Base-by-base conservation (phyloP, 2,329 filamentous ascomycete genomes). In the Gaeumannomyces tritici region DNA sequence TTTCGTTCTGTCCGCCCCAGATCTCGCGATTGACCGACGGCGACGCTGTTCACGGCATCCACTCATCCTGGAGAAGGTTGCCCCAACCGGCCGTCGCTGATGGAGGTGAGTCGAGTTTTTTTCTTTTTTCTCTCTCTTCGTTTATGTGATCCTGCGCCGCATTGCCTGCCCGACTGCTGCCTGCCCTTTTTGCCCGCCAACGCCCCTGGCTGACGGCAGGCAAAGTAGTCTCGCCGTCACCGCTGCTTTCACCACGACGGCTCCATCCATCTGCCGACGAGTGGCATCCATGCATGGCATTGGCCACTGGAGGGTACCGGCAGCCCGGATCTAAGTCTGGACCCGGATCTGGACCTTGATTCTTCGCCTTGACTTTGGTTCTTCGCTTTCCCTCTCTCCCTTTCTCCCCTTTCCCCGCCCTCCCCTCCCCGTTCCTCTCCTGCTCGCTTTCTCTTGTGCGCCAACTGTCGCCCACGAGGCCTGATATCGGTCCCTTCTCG, bases 41-140 rank as follows among this genome's bases (percentile, higher is more conserved):
- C 18, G 8, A 51, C 42, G 18, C 21, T n/a, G 18, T 7, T n/a
- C 42, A n/a, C 18, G 35, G 35, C 13, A 15, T 15, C 35, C 35
- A 42, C 21, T 21, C 35, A 15, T 15, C 35, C 35, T 4, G 12
- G 35, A 42, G 35, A 18, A 21, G 21, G 42, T n/a, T 9, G 31
- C 7, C 21, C 42, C 21, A 21, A 51, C 42, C 42, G 42, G 18
- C 6, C 42, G 42, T 21, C 18, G 42, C 21, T 21, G 58, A 59
- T 59, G 58, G 58, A 59, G 58, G 58, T 59, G 58, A 59, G 58
- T 59, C 26, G 13, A 47, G 24, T 33, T 33, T 33, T 33, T 8
- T 4, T 33, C 1, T 8, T 33, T 33, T 7, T 33, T 33, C 12
- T 33, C 12, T 5, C 12, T 33, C 18, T 56, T 56, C 4, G 3